Base-by-base conservation (phyloP, 108 stramenopile genomes). In the Schizochytrium sp. region DNA sequence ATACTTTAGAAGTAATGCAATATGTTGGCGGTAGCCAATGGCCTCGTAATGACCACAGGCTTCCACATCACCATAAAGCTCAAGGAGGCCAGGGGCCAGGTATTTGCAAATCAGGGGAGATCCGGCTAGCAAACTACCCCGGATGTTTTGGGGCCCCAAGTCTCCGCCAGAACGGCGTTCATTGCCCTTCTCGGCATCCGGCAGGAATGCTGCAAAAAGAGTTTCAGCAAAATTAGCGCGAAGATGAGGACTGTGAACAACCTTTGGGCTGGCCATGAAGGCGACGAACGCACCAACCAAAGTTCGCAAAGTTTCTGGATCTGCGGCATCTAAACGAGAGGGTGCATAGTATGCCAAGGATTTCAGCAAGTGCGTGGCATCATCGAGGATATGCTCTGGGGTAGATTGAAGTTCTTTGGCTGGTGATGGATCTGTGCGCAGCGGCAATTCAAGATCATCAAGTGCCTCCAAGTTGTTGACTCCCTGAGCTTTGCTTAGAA, bases 1-100 rank as follows among this genome's bases (percentile, higher is more conserved):
- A 88, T 95, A 98, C 87, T 97, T 97, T 46, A 99, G 92, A 7
- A 99, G 89, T 41, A 95, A 94, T 50, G 96, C 93, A 61, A 99
- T 98, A 88, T 97, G 96, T 72, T 95, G 95, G 3, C 98, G 96
- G 90, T 97, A 96, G 13, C 89, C 91, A 92, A 97, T 96, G 91
- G 97, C 97, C 46, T 99, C 98, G 88, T 99, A 98, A 76, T 94
- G 95, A 38, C 98, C 98, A 1, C 97, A 97, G 87, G 96, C 96
- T 88, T 99, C 98, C 4, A 98, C 98, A 91, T 98, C 98, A 61
- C 98, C 98, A 90, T 98, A 99, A 53, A 99, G 91, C 46, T 97
- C 94, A 55, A 98, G 93, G 17, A 99, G 93, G 12, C 97, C 96
- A 0, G 98, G 98, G 10, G 98, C 98, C 72, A 99, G 93, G 91